These are phyloP conservation scores for Emericellopsis terricola DNA, from an alignment of 495 filamentous ascomycete genomes.

Conservation along the genomic window DNA sequence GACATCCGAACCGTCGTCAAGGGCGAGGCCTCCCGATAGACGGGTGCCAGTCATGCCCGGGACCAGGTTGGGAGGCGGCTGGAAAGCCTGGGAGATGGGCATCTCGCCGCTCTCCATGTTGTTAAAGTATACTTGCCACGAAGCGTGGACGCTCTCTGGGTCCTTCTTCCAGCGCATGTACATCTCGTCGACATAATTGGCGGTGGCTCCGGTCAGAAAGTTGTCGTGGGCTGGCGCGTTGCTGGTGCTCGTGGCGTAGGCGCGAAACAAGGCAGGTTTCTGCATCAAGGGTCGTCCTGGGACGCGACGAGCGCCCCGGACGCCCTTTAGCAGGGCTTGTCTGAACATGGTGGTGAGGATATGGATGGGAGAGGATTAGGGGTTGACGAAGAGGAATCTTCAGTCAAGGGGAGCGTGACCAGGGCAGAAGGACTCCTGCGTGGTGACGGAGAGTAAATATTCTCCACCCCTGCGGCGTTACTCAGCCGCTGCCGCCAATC, in stretches of 20 bases:
- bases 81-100: constrained; percentile 92
- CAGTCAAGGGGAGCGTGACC: no score
- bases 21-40: constrained; percentile 48
- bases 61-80: constrained; percentile 80
- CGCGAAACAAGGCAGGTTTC: background rate
- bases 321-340: constrained; percentile 1
- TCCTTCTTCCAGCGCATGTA: constrained; percentile 94
- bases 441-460: no score
- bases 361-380: no score
- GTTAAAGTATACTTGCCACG: constrained; percentile 98
- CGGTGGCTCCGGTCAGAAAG: constrained; percentile 85
- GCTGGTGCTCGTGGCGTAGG: constrained; percentile 6
- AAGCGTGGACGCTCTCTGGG: constrained; percentile 84
- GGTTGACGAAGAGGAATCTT: no score
- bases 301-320: constrained; percentile 1
- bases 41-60: constrained; percentile 59
- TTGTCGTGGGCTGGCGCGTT: constrained; percentile 59
- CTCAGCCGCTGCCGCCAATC: no score
- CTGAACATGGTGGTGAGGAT: no score
- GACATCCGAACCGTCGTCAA: constrained; percentile 63
- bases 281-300: background rate
- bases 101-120: constrained; percentile 98
- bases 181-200: constrained; percentile 99
- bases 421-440: no score
- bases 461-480: no score